Base-by-base conservation (phyloP, 1,284 basidiomycete genomes). In the Mycosarcoma maydis region DNA sequence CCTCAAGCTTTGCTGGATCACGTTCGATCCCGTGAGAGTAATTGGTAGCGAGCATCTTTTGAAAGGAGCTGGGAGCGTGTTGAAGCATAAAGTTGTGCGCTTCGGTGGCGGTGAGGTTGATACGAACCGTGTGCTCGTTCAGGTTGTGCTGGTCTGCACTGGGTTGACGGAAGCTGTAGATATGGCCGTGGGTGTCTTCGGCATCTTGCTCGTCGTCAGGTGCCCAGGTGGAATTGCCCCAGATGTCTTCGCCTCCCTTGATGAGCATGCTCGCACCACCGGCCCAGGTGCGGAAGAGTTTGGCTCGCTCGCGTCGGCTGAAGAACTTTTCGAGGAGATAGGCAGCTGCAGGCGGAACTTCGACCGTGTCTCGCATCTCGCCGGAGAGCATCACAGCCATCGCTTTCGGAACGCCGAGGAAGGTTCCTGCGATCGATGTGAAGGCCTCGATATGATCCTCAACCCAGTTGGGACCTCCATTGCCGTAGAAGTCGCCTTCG, bases 381-480 rank as follows among this genome's bases (percentile, higher is more conserved):
- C 91, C 91, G 0, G 92, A 94, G 26, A 98, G 85, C 80, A 98
- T 92, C 4, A 95, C 94, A 0, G 94, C 85, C 92, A 98, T 96
- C 0, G 94, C 92, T 83, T 98, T 98, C 3, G 92, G 84, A 0
- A 86, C 85, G 42, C 85, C 84, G 36, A 98, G 84, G 83, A 95
- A 87, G 8, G 94, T 92, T 1, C 95, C 95, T 2, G 90, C 92
- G 58, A 97, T 88, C 55, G 51, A 95, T 9, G 62, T 75, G 48
- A 83, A 82, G 6, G 78, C 76, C 39, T 82, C 79, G 19, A 84
- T 74, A 62, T 85, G 83, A n/a, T 78, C 90, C 85, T 98, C 94
- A 16, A 96, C 92, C 96, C 96, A 99, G 27, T 87, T 84, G 2
- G 88, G 84, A 1, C 95, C 96, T 16, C 93, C 95, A 4, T 88